These are phyloP conservation scores for Pythium guiyangense DNA, from an alignment of 352 stramenopile genomes.

Conservation along the genomic window DNA sequence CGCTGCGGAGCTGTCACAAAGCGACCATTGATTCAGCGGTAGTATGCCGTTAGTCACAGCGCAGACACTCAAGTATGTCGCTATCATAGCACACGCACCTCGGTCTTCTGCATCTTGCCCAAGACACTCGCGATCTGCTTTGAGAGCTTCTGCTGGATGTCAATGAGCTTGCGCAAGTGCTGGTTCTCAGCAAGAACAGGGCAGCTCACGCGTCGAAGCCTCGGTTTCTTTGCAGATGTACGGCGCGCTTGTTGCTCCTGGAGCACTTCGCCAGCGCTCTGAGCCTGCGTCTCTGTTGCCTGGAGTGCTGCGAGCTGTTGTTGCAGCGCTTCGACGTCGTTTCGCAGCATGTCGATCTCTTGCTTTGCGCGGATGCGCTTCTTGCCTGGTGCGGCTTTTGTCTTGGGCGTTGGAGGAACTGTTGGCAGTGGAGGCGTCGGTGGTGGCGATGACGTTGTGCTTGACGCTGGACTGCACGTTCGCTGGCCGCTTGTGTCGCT, in stretches of 20 bases:
- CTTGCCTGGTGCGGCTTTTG: neutral
- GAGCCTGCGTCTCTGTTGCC: neutral
- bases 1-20: neutral
- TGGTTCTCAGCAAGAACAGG: slow-evolving; percentile 2
- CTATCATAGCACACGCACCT: neutral
- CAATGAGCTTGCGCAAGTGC: slow-evolving; percentile 2
- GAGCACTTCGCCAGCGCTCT: too few species aligned
- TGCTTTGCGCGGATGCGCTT: slow-evolving; percentile 4
- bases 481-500: neutral
- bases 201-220: neutral
- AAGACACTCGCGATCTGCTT: neutral
- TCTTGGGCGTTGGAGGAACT: neutral
- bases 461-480: neutral
- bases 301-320: slow-evolving; percentile 1
- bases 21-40: too few species aligned
- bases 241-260: neutral
- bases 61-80: neutral
- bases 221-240: neutral
- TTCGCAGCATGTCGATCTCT: slow-evolving; percentile 6
- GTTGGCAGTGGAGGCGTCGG: neutral
- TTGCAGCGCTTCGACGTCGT: slow-evolving; percentile 1
- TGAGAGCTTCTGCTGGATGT: neutral
- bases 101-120: slow-evolving; percentile 1
- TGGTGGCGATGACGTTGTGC: neutral
- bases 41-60: neutral